Base-by-base conservation (phyloP, 2,329 filamentous ascomycete species). In the Colletotrichum sp. region DNA sequence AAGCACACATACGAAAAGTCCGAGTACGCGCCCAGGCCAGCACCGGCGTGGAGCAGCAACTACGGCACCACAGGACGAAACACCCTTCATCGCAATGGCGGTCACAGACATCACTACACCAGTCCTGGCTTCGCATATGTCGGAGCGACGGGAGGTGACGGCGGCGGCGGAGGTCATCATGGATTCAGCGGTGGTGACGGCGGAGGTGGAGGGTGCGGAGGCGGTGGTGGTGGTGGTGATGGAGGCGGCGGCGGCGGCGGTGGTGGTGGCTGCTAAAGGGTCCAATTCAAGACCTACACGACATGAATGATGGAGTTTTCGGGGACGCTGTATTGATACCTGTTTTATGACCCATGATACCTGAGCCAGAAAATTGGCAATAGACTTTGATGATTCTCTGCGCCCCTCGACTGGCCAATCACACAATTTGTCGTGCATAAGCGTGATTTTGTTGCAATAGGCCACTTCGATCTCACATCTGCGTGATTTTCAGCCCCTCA, bases 181-280 rank as follows among this genome's bases (percentile, higher is more conserved):
- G 58, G 58, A 1, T 61, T 34, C 28, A 5, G 32, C 15, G 66
- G 48, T 2, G 34, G 48, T 32, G 8, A 21, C 12, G 32, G 58
- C 3, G 58, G 43, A 21, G 43, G 58, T 2, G 71, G 66, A 5
- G 43, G 66, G 12, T 16, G 38, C 8, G 36, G 70, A 67, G 24
- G 43, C 1, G 65, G 71, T 8, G 65, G 70, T 8, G 36, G 38
- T 5, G 24, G 43, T 18, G 56, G 16, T 13, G 36, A 32, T 1
- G 66, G 30, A 1, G 56, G 56, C 28, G 66, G 71, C 3, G 71
- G 66, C 10, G 66, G 71, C 2, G 71, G 71, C 1, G 32, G 34
- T 8, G 66, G 71, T 3, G 38, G 64, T 55, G 64, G 61, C 13
- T 68, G 52, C 52, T 56, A 9, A n/a, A 9, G 26, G 48, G 10